Evolutionary conservation across 2,329 filamentous ascomycete species (phyloP).

Genomic region (Aurifilum marmelostoma): DNA sequence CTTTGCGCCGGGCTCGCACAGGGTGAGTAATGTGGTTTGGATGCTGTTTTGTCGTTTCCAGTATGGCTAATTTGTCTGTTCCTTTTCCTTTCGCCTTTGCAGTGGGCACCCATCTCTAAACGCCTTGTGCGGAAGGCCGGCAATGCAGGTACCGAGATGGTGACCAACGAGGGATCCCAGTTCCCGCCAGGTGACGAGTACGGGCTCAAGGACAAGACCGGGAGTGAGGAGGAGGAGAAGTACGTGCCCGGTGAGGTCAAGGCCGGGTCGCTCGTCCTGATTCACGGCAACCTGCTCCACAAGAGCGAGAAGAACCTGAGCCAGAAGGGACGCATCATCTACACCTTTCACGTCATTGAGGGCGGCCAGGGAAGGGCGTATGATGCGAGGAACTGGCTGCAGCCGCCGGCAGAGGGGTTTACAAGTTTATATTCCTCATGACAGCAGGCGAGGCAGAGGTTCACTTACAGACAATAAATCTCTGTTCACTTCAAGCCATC

Average conservation of each 20-base stretch:
- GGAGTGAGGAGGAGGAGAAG: conserved; percentile 51
- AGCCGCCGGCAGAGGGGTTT: conserved; percentile 80
- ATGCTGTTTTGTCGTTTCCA: background rate
- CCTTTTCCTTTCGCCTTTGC: background rate
- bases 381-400: conserved; percentile 90
- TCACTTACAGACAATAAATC: background rate
- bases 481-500: background rate
- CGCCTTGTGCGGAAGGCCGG: conserved; percentile 72
- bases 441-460: background rate
- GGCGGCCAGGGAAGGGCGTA: conserved; percentile 69
- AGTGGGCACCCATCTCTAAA: conserved; percentile 67
- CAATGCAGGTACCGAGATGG: conserved; percentile 67
- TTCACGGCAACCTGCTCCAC: conserved; percentile 94
- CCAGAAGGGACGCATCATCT: conserved; percentile 85
- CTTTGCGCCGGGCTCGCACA: conserved; percentile 83
- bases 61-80: background rate
- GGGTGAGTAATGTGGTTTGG: conserved; percentile 32
- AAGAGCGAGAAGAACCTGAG: conserved; percentile 95
- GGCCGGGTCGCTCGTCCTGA: conserved; percentile 86
- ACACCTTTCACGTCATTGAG: conserved; percentile 97
- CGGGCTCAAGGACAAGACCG: conserved; percentile 43
- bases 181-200: conserved; percentile 63
- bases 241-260: conserved; percentile 87
- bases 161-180: conserved; percentile 65
- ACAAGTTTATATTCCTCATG: conserved; percentile 61